Percentiles rank a stretch among this genome's conserved stretches.
These are phyloP conservation scores for Fomitopsis palustris DNA, from an alignment of 1,284 basidiomycete species.

Conservation along the genomic window DNA sequence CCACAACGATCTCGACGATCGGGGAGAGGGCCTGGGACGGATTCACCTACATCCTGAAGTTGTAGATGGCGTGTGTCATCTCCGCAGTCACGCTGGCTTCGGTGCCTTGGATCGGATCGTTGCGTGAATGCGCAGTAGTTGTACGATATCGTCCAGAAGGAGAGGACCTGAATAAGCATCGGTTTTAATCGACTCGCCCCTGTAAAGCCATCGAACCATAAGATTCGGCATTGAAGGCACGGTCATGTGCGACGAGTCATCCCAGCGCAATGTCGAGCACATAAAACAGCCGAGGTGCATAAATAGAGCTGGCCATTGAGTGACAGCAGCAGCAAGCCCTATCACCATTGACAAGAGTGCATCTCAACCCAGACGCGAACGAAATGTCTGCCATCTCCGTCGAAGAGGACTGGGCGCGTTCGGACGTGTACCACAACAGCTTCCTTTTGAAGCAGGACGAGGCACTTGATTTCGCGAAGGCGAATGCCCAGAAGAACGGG, in stretches of 20 bases:
- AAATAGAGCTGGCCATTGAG: neutral
- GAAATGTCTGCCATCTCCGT: neutral
- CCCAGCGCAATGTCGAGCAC: no score
- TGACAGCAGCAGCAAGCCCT: neutral
- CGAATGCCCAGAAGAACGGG: constrained; percentile 40
- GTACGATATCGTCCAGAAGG: neutral
- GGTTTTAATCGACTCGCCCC: neutral
- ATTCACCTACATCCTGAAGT: constrained; percentile 49
- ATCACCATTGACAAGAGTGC: neutral
- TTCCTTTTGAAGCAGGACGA: constrained; percentile 46
- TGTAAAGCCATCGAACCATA: neutral
- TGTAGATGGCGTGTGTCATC: neutral
- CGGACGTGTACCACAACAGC: constrained; percentile 54
- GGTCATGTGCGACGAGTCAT: neutral
- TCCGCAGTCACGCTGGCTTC: neutral
- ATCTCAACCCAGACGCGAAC: no score
- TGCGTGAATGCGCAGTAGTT: neutral
- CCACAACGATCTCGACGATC: constrained; percentile 54
- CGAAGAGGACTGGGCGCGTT: constrained; percentile 40
- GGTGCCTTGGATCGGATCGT: neutral
- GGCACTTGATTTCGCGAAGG: constrained; percentile 38
- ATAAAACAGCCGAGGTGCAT: no score
- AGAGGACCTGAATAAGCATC: neutral
- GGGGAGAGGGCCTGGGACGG: constrained; percentile 64
- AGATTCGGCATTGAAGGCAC: neutral